Conservation (phyloP, 2,329 filamentous ascomycete genomes). For the Penicillium italicum region DNA sequence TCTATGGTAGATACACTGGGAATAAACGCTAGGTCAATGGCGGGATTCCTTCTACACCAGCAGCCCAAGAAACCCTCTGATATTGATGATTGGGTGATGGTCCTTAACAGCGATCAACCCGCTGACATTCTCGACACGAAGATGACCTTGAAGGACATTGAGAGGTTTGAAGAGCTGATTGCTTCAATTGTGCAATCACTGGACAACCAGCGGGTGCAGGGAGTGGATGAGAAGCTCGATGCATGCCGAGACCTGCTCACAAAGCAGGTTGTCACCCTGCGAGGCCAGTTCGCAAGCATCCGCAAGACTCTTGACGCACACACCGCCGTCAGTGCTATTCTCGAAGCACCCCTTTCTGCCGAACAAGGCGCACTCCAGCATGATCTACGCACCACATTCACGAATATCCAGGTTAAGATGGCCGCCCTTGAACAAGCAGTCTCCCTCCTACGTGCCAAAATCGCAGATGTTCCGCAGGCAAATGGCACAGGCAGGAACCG, state of each 20-base stretch:
- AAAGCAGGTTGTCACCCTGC: constrained; percentile 67
- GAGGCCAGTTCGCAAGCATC: constrained; percentile 72
- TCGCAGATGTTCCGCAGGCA: constrained; percentile 57
- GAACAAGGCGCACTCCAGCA: constrained; percentile 82
- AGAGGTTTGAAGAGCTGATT: constrained; percentile 63
- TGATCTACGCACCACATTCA: constrained; percentile 73
- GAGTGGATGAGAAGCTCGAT: constrained; percentile 65
- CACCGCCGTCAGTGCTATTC: constrained; percentile 65
- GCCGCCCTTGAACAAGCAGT: constrained; percentile 76
- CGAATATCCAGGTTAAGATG: constrained; percentile 68
- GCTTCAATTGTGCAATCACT: constrained; percentile 63
- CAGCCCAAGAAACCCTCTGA: constrained; percentile 45
- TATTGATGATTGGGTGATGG: constrained; percentile 47
- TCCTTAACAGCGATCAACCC: constrained; percentile 49
- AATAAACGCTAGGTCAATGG: constrained; percentile 69
- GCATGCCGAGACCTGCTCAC: constrained; percentile 62
- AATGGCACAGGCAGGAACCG: constrained; percentile 50
- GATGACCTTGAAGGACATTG: constrained; percentile 74
- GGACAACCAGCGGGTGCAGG: constrained; percentile 63
- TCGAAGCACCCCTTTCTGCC: constrained; percentile 71
- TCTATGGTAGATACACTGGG: constrained; percentile 93
- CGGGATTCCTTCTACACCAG: constrained; percentile 53
- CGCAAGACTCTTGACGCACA: constrained; percentile 69
- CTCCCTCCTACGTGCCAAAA: constrained; percentile 71
- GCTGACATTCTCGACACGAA: constrained; percentile 66